Conservation (phyloP, 768 basidiomycete species). For the Porphyrellus cyaneotinctus region DNA sequence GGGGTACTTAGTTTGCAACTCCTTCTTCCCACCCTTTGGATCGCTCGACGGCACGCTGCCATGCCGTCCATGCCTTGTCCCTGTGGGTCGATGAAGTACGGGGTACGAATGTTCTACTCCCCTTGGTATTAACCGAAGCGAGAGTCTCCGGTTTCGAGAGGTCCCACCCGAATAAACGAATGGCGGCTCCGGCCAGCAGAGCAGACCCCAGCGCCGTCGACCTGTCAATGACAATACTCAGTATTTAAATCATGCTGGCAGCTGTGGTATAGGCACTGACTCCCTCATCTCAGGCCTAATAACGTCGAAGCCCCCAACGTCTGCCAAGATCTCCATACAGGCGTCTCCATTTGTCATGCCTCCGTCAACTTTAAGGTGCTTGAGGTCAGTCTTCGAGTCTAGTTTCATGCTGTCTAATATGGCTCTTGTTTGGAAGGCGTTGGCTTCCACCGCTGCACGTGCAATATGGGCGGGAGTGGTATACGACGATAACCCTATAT, state of each 20-base stretch:
- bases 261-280: constrained; percentile 46
- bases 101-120: constrained; percentile 68
- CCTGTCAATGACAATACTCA: constrained; percentile 36
- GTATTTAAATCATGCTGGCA: neutral
- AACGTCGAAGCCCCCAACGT: constrained; percentile 89
- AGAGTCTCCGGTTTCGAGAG: constrained; percentile 79
- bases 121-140: constrained; percentile 80
- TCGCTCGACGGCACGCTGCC: constrained; percentile 87
- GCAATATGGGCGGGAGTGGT: constrained; percentile 92
- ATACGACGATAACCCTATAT: constrained; percentile 70
- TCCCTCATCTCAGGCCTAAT: constrained; percentile 96
- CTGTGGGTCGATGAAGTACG: constrained; percentile 48
- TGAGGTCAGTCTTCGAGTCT: constrained; percentile 77
- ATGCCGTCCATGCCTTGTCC: constrained; percentile 66
- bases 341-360: constrained; percentile 95
- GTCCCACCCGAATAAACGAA: constrained; percentile 91
- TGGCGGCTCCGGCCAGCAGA: constrained; percentile 85
- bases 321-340: constrained; percentile 81
- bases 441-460: constrained; percentile 93
- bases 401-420: constrained; percentile 94
- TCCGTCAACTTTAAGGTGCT: constrained; percentile 93
- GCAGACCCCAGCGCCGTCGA: constrained; percentile 96
- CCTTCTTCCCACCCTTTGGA: constrained; percentile 78
- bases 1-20: constrained; percentile 24
- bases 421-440: constrained; percentile 92